These are phyloP conservation scores for Aspergillus tubingensis DNA, from an alignment of 2,329 filamentous ascomycete genomes.

Conservation along the genomic window DNA sequence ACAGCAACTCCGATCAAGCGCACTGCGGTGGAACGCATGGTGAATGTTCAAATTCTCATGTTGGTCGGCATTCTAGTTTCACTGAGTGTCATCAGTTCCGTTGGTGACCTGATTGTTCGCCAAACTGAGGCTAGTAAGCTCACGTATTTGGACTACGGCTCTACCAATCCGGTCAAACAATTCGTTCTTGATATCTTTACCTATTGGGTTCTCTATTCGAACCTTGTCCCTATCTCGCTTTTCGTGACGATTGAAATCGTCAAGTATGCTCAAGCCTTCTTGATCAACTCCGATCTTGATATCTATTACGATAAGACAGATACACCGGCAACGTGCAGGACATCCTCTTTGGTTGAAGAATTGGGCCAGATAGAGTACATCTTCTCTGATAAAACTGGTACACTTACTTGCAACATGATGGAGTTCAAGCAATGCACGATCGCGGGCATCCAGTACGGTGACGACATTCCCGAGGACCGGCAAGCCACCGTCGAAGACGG, in stretches of 20 bases:
- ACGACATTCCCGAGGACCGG: constrained; percentile 87
- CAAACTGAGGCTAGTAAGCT: constrained; percentile 64
- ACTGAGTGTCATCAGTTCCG: constrained; percentile 85
- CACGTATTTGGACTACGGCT: constrained; percentile 69
- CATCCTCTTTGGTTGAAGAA: constrained; percentile 94
- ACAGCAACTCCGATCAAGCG: constrained; percentile 97
- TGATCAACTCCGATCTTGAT: constrained; percentile 96
- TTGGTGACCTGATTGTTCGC: constrained; percentile 83
- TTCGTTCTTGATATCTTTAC: constrained; percentile 96
- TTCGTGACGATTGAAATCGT: constrained; percentile 98
- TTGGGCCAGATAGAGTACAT: constrained; percentile 98
- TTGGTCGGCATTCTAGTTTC: constrained; percentile 80
- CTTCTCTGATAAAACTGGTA: constrained; percentile 97
- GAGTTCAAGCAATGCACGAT: constrained; percentile 96
- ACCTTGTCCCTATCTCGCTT: constrained; percentile 92
- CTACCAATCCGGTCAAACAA: constrained; percentile 69
- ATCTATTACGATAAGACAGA: constrained; percentile 97
- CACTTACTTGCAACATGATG: constrained; percentile 98
- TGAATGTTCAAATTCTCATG: constrained; percentile 91
- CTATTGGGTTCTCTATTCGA: constrained; percentile 97
- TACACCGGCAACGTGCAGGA: constrained; percentile 92
- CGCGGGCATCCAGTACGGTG: constrained; percentile 88
- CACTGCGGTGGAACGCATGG: constrained; percentile 89
- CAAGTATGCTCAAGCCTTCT: constrained; percentile 96
- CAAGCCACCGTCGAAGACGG: constrained; percentile 77